Evolutionary conservation across 2,329 filamentous ascomycete genomes (phyloP).

Genomic region (Cytospora schulzeri): DNA sequence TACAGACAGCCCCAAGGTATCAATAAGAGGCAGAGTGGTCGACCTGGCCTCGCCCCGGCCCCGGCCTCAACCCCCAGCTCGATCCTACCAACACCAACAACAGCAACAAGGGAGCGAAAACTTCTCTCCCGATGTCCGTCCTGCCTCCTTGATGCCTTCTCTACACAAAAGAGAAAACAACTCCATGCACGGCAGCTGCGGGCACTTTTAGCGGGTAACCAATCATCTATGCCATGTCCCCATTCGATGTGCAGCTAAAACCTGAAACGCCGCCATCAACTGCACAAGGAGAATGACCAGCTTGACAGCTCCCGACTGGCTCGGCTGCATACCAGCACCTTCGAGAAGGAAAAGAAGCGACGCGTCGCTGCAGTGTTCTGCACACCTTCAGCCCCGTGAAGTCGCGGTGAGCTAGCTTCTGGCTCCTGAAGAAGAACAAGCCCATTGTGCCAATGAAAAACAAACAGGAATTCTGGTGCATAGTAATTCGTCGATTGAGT

Average conservation of each 20-base stretch:
- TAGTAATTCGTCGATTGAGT: not conserved
- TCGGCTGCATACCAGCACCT: not conserved
- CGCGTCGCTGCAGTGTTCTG: not conserved
- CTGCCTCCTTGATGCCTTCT: not conserved
- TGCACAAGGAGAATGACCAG: not conserved
- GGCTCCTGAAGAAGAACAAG: not conserved
- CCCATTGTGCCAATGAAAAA: not conserved
- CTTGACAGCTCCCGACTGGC: conserved; percentile 7
- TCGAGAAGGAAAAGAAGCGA: not conserved
- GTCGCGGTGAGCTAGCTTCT: not conserved
- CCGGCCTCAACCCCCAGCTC: too few species aligned
- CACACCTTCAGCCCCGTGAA: not conserved
- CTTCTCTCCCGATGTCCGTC: not conserved
- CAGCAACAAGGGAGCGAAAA: not conserved
- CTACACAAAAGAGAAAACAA: not conserved
- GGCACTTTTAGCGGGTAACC: conserved; percentile 11
- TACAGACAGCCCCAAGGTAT: not conserved
- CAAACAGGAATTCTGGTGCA: not conserved
- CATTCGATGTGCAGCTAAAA: conserved; percentile 8
- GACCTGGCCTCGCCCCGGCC: not conserved
- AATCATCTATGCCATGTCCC: conserved; percentile 1
- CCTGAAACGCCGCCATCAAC: conserved; percentile 14
- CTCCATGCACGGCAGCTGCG: conserved; percentile 2
- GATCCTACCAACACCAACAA: not conserved
- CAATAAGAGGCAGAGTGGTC: not conserved